Conservation (phyloP, 1,284 basidiomycete genomes). For the Agaricales sp. region DNA sequence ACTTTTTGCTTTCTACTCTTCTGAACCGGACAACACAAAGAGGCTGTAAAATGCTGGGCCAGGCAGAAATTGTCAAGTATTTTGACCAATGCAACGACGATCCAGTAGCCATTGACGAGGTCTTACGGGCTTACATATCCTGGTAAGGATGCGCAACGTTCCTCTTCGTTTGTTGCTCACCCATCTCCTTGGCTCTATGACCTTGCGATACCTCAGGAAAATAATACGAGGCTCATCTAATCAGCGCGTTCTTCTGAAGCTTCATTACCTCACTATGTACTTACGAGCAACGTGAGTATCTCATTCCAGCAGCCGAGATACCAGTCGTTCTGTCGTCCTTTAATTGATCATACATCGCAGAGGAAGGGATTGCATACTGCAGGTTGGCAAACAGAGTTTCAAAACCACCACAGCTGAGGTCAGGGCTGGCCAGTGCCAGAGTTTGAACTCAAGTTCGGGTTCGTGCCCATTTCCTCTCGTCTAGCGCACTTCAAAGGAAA, state of each 20-base stretch:
- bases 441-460: background rate
- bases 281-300: background rate
- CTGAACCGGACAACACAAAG: background rate
- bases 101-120: background rate
- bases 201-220: too few species aligned
- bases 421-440: background rate
- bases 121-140: background rate
- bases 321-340: too few species aligned
- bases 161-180: background rate
- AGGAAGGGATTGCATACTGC: background rate
- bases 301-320: background rate
- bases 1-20: too few species aligned
- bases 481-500: too few species aligned
- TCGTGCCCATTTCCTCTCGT: too few species aligned
- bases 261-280: background rate
- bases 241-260: background rate
- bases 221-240: background rate
- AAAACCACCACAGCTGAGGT: background rate
- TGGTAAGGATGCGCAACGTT: background rate
- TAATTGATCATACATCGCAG: too few species aligned
- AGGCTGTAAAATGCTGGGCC: background rate
- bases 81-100: background rate
- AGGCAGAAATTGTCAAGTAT: background rate
- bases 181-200: background rate
- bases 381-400: background rate